Evolutionary conservation across 1,284 basidiomycete species (phyloP).

Genomic region (Cryptococcus sp.): DNA sequence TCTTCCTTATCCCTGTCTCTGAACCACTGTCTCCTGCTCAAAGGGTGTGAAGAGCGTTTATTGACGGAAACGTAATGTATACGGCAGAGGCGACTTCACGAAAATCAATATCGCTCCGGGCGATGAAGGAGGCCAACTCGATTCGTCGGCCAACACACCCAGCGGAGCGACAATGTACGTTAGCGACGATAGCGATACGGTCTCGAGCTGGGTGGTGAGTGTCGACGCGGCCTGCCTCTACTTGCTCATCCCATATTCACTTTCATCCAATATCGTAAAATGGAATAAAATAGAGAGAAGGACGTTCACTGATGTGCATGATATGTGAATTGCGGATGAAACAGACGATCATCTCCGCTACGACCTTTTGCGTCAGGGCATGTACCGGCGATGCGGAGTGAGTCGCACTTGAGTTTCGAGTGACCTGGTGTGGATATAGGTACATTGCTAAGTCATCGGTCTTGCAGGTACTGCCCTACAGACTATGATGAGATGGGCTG

Average conservation of each 20-base stretch:
- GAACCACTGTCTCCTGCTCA: too few species aligned
- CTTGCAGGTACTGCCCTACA: constrained; percentile 32
- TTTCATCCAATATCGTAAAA: too few species aligned
- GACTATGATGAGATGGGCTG: constrained; percentile 39
- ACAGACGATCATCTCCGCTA: constrained; percentile 37
- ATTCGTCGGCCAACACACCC: constrained; percentile 26
- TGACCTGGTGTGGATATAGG: neutral
- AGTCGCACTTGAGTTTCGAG: constrained; percentile 2
- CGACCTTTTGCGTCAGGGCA: constrained; percentile 39
- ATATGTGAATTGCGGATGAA: neutral
- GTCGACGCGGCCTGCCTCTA: too few species aligned
- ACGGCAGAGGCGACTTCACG: constrained; percentile 38
- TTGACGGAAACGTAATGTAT: too few species aligned
- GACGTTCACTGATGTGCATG: neutral
- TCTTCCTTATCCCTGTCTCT: neutral
- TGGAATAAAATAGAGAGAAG: too few species aligned
- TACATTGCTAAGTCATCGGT: neutral
- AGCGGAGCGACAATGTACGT: constrained; percentile 26
- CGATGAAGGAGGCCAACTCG: constrained; percentile 42
- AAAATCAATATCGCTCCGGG: constrained; percentile 39
- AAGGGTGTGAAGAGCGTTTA: too few species aligned
- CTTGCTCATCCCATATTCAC: too few species aligned
- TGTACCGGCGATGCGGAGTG: constrained; percentile 36
- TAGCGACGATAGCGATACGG: constrained; percentile 20
- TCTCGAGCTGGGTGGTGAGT: constrained; percentile 40